phyloP scores from a whole-genome alignment of 345 rosid species.

The Bruguiera parviflora region DNA sequence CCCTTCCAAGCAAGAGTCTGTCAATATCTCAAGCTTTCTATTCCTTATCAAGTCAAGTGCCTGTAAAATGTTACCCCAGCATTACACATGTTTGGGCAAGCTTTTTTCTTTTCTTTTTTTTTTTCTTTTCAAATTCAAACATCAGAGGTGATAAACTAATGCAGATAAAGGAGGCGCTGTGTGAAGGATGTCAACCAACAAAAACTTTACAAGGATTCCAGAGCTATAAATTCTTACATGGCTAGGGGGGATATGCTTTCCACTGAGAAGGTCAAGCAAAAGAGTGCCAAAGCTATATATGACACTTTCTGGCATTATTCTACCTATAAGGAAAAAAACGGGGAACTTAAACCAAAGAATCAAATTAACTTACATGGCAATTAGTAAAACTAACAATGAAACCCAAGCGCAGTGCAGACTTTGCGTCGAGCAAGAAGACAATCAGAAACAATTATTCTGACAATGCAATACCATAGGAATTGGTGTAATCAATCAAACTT shows the following conservation, averaged over 20 bases:
- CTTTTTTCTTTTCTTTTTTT: not conserved
- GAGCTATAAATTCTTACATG: constrained; percentile 53
- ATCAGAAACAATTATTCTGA: no score
- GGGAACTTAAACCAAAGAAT: not conserved
- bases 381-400: not conserved
- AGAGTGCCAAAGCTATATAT: constrained; percentile 96
- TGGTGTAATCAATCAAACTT: no score
- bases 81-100: constrained; percentile 9
- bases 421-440: not conserved
- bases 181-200: no score
- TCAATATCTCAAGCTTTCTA: constrained; percentile 78
- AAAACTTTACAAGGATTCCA: not conserved
- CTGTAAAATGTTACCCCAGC: constrained; percentile 35
- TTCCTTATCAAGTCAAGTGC: constrained; percentile 93
- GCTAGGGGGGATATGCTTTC: constrained; percentile 93
- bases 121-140: not conserved
- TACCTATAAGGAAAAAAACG: constrained; percentile 44
- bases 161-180: no score
- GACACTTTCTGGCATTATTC: constrained; percentile 92
- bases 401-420: not conserved
- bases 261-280: constrained; percentile 93
- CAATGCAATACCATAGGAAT: no score
- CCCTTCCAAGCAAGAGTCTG: constrained; percentile 94
- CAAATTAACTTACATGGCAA: not conserved
- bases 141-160: not conserved